Base-by-base conservation (phyloP, 139 green algal genomes). In the Gonium pectorale region DNA sequence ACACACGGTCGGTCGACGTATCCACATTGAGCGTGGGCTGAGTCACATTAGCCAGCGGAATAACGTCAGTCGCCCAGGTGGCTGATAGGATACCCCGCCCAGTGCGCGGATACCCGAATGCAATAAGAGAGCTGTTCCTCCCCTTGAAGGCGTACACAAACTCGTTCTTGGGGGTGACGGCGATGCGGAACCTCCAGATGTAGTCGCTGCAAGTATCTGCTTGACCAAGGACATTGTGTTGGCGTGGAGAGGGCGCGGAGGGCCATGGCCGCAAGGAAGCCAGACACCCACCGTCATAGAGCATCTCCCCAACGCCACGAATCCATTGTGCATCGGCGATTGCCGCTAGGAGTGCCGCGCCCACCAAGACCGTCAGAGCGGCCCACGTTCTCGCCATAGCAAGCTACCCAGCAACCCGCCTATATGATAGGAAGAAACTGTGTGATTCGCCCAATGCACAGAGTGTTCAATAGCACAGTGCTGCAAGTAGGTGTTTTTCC, bases 11-110 rank as follows among this genome's bases (percentile, higher is more conserved):
- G 24, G 70, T 79, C 13, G 21, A 43, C 13, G 31, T 37, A 22
- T 79, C 70, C 2, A 79, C 70, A 22, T 79, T 79, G 19, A 79
- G 33, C 5, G 66, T 17, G n/a, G 70, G 70, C 49, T 79, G 70
- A 19, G 26, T 19, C 15, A 22, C 33, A 2, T 8, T 22, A 3
- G 49, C 4, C 0, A 46, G 49, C 5, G 70, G 70, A 1, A 79
- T 79, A 19, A 17, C 22, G 7, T 33, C 40, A 21, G 49, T 24
- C 0, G n/a, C 7, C 46, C 49, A 79, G 17, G 49, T 17, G 17
- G 70, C 27, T 9, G 13, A 6, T 15, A 8, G 11, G 31, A 63
- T 26, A 15, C 68, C 68, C 19, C 44, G 43, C 8, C 13, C 5
- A 7, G 17, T 78, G 4, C 8, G 27, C 26, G 8, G 21, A 6